A percentile compares a stretch with the other conserved stretches of the same genome.
These are phyloP conservation scores for Cladophialophora carrionii DNA, from an alignment of 2,329 filamentous ascomycete species.

Conservation along the genomic window DNA sequence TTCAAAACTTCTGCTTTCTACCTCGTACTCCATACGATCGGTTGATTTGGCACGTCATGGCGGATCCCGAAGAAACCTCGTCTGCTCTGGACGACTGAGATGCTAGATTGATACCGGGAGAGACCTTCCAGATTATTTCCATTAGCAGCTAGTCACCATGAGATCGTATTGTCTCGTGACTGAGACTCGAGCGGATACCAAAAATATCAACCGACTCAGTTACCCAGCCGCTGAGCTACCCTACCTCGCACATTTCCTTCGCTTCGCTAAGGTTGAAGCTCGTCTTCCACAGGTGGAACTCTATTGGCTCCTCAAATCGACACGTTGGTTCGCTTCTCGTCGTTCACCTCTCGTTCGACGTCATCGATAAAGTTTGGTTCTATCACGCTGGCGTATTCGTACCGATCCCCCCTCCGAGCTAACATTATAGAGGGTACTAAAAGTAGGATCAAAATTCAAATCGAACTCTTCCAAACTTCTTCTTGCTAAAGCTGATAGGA, in stretches of 20 bases:
- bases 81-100: neutral
- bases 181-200: neutral
- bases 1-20: neutral
- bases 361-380: neutral
- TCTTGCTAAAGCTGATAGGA: neutral
- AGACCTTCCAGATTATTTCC: neutral
- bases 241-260: neutral
- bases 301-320: neutral
- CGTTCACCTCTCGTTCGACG: neutral
- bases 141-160: conserved; percentile 5
- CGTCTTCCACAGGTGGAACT: neutral
- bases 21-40: neutral
- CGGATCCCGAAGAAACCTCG: neutral
- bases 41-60: neutral
- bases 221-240: neutral
- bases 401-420: neutral
- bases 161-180: neutral
- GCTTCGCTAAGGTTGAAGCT: neutral
- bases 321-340: neutral
- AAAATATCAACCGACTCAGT: neutral
- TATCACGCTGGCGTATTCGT: conserved; percentile 4
- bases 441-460: neutral
- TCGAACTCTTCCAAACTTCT: neutral
- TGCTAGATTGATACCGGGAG: neutral
- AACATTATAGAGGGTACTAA: neutral